phyloP scores from a whole-genome alignment of 31 red algal species.

The Porphyra umbilicalis region DNA sequence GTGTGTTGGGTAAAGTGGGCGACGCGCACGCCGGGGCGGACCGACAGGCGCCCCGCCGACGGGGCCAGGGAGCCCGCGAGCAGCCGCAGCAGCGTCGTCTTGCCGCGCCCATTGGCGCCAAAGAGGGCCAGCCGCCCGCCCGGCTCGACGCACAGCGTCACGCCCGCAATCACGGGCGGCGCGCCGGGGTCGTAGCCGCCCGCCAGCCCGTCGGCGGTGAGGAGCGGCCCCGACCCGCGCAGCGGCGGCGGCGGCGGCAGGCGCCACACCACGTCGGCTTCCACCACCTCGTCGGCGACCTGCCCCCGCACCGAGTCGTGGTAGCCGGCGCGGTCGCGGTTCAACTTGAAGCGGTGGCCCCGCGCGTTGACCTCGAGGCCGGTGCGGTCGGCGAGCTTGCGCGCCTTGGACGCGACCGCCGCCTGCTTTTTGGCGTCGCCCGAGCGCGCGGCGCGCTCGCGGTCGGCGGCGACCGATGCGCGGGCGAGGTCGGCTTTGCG shows the following conservation, averaged over 20 bases:
- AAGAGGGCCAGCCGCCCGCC: not conserved
- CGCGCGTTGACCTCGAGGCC: not conserved
- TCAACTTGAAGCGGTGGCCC: constrained; percentile 6
- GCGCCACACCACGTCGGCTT: not conserved
- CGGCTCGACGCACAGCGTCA: not conserved
- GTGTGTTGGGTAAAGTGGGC: not conserved
- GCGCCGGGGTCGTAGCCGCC: not conserved
- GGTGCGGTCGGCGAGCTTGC: not conserved
- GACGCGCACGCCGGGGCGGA: not conserved
- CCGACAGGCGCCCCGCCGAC: not conserved
- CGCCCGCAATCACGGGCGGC: not conserved
- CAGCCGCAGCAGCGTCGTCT: not conserved
- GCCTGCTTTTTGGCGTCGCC: not conserved
- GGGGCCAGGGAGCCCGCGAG: not conserved
- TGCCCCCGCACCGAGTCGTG: not conserved
- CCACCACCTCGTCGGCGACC: not conserved
- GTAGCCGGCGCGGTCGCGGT: not conserved
- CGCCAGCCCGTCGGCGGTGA: not conserved
- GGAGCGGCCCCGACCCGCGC: not conserved
- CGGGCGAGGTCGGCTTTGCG: not conserved
- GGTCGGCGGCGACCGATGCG: not conserved
- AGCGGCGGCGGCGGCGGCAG: not conserved
- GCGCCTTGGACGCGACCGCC: not conserved
- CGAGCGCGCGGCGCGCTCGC: not conserved
- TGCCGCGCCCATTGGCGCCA: not conserved